These are phyloP conservation scores for Periconia sp. DNA, from an alignment of 2,329 filamentous ascomycete genomes.

Conservation along the genomic window DNA sequence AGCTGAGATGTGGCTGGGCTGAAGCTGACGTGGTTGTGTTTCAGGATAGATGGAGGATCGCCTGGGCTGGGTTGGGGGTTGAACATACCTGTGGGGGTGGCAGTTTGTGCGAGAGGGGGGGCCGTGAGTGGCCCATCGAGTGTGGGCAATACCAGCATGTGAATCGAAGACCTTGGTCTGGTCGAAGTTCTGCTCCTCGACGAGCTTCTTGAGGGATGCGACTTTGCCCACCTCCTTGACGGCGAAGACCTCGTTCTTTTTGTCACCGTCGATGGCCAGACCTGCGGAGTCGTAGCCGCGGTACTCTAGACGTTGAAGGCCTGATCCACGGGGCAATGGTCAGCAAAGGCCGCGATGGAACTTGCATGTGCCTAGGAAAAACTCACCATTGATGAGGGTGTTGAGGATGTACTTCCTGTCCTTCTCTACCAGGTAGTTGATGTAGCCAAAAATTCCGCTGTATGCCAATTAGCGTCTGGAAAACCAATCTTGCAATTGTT, in stretches of 20 bases:
- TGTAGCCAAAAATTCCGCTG: conserved; percentile 96
- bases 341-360: conserved; percentile 13
- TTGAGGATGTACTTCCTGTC: conserved; percentile 95
- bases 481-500: not conserved
- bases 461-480: conserved; percentile 7
- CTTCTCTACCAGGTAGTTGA: conserved; percentile 99
- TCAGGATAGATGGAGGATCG: not conserved
- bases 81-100: conserved; percentile 88
- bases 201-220: conserved; percentile 90
- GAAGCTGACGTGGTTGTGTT: not conserved
- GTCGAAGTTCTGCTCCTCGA: conserved; percentile 80
- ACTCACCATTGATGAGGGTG: conserved; percentile 90
- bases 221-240: conserved; percentile 99
- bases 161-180: conserved; percentile 93
- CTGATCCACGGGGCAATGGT: conserved; percentile 50
- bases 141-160: conserved; percentile 98
- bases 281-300: conserved; percentile 98
- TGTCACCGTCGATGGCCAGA: conserved; percentile 93
- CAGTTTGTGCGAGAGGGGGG: conserved; percentile 92
- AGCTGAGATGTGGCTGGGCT: not conserved
- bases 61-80: conserved; percentile 21
- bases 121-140: conserved; percentile 97
- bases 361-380: not conserved
- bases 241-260: conserved; percentile 95
- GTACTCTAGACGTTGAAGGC: conserved; percentile 94